Conservation (phyloP, 1,284 basidiomycete species). For the Rhodofomes roseus region DNA sequence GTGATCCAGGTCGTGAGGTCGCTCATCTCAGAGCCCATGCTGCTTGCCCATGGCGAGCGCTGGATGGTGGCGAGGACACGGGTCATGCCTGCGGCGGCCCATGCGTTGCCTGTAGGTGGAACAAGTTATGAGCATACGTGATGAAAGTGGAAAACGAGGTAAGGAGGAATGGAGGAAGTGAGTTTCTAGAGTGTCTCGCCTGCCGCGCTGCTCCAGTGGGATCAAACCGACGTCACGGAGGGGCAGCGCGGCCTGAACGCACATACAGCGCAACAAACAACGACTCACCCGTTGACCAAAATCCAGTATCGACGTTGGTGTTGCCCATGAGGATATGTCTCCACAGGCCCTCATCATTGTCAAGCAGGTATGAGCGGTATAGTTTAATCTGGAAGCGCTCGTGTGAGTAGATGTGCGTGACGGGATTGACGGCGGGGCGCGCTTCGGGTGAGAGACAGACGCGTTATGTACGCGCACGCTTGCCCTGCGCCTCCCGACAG, state of each 20-base stretch:
- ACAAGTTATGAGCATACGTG: neutral
- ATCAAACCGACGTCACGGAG: too few relatives aligned
- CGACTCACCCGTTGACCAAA: slow-evolving; percentile 68
- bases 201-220: too few relatives aligned
- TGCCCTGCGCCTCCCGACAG: too few relatives aligned
- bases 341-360: slow-evolving; percentile 55
- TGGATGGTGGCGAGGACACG: slow-evolving; percentile 77
- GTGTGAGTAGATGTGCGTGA: neutral
- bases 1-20: slow-evolving; percentile 66
- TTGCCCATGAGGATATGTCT: slow-evolving; percentile 62
- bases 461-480: too few relatives aligned
- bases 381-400: slow-evolving; percentile 42
- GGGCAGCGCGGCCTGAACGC: too few relatives aligned
- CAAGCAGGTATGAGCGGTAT: slow-evolving; percentile 66
- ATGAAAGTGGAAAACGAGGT: neutral
- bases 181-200: neutral
- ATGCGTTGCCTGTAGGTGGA: slow-evolving; percentile 62
- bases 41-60: slow-evolving; percentile 50
- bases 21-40: slow-evolving; percentile 49
- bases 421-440: neutral
- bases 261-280: too few relatives aligned
- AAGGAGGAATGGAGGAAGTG: too few relatives aligned
- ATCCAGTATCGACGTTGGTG: slow-evolving; percentile 50
- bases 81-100: slow-evolving; percentile 84
- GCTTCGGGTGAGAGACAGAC: too few relatives aligned